Evolutionary conservation across 2,329 filamentous ascomycete species (phyloP).

Genomic region (Diaporthe sp.): DNA sequence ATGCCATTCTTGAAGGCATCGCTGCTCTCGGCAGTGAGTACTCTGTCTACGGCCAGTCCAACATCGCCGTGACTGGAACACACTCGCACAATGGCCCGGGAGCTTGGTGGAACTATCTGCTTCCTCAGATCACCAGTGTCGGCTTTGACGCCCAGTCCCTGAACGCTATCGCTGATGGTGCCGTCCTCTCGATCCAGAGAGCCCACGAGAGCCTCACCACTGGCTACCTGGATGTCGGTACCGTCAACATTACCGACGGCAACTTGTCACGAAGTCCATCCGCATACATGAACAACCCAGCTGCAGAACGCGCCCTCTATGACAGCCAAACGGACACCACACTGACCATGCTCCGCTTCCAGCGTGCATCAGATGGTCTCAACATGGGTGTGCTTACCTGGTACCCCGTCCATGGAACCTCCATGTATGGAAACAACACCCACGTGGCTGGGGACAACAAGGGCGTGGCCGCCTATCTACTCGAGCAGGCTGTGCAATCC

Average conservation of each 20-base stretch:
- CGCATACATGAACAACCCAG: constrained; percentile 86
- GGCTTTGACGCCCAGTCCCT: constrained; percentile 92
- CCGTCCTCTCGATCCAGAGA: constrained; percentile 81
- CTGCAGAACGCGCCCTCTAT: constrained; percentile 77
- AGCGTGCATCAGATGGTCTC: constrained; percentile 77
- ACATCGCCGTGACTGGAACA: constrained; percentile 90
- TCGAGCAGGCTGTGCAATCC: constrained; percentile 77
- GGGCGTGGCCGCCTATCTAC: constrained; percentile 85
- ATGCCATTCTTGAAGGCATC: constrained; percentile 86
- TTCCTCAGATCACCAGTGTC: constrained; percentile 89
- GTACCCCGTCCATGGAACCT: constrained; percentile 93
- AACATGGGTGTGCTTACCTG: constrained; percentile 87
- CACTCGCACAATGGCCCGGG: constrained; percentile 94
- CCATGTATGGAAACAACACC: constrained; percentile 90
- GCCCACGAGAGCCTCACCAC: constrained; percentile 78
- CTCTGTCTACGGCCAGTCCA: constrained; percentile 80
- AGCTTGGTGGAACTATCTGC: constrained; percentile 93
- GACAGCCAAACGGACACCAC: constrained; percentile 76
- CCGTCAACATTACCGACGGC: constrained; percentile 72
- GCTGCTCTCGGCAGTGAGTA: constrained; percentile 78
- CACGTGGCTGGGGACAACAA: constrained; percentile 93
- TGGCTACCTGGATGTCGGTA: constrained; percentile 77
- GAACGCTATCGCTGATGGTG: constrained; percentile 88
- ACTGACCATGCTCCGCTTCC: constrained; percentile 82
- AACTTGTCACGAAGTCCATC: constrained; percentile 89